Evolutionary conservation across 768 basidiomycete genomes (phyloP), one percentile per base, ranked within the genome.

Genomic region (Pulveroboletus sp.): DNA sequence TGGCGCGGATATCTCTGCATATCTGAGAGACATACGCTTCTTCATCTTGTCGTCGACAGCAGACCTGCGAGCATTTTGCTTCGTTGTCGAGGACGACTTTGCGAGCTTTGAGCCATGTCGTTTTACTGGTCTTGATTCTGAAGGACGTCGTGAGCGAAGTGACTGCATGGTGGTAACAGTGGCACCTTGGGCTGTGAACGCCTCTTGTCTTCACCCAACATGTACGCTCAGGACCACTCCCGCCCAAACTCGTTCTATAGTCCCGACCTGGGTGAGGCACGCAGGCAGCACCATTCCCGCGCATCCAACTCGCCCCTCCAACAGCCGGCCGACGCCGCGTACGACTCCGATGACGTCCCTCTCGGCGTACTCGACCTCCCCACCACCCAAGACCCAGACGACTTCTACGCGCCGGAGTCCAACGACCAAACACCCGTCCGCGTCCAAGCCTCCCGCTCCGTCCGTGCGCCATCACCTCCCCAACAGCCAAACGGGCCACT

Each of bases 21-120:
- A 96, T 65, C 93, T 84, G 79, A 86, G 89, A 14, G 93, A 93
- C 84, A 96, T 86, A 63, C 94, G 87, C 70, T 92, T 92, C 79
- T 92, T 93, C 70, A 96, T 93, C 73, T 89, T 92, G 77, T 94
- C 94, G 67, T 93, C 78, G 52, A 84, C 77, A 49, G 68, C 52
- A 8, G 70, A 70, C 18, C 63, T 83, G 64, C 76, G 74, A 5
- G 69, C 69, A 64, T 77, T 76, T 55, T 76, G 67, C 58, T 73
- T 58, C 8, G 44, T 8, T 9, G 35, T 54, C 5, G 68, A 52
- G 6, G 59, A 48, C 0, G 42, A 6, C 56, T 67, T 69, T 55
- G 65, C 50, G 41, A 69, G 65, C 56, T 61, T 71, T 2, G 68
- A 62, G n/a, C 46, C 54, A 42, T 61, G 43, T 7, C 65, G 50